Evolutionary conservation across 1,284 basidiomycete species (phyloP).

Genomic region (Stygiomarasmius scandens): DNA sequence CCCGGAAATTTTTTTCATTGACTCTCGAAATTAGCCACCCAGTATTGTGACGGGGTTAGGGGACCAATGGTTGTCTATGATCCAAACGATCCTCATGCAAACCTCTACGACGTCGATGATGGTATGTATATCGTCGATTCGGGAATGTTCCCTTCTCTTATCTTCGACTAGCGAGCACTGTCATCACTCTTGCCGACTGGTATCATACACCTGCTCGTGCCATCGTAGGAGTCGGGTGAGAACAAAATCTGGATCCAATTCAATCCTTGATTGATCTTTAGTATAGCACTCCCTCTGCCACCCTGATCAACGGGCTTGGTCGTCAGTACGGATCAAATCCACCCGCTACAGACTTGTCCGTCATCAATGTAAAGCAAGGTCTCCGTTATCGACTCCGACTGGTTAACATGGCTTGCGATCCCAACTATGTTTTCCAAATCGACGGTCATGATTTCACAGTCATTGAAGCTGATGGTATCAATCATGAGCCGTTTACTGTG

Average conservation of each 20-base stretch:
- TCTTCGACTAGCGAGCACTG: conserved; percentile 30
- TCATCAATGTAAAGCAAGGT: conserved; percentile 26
- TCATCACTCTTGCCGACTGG: conserved; percentile 44
- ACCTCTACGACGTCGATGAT: conserved; percentile 28
- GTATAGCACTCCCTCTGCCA: conserved; percentile 29
- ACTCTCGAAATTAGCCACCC: conserved; percentile 31
- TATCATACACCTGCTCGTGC: background rate
- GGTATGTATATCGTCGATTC: conserved; percentile 20
- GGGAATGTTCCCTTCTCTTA: background rate
- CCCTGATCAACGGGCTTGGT: conserved; percentile 43
- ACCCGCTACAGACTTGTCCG: conserved; percentile 22
- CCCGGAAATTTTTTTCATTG: conserved; percentile 28
- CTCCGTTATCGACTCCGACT: conserved; percentile 34
- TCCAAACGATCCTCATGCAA: conserved; percentile 12
- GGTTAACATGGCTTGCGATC: no score
- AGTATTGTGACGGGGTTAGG: conserved; percentile 20
- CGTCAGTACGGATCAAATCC: conserved; percentile 21
- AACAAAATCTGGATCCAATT: no score
- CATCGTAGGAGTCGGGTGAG: background rate
- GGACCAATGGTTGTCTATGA: conserved; percentile 19
- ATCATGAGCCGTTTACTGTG: conserved; percentile 28
- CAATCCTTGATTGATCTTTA: background rate
- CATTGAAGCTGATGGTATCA: conserved; percentile 42
- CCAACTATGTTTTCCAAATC: conserved; percentile 42
- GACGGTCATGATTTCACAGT: conserved; percentile 22